Percentiles rank a stretch among this genome's conserved stretches.
Conservation (phyloP, 495 filamentous ascomycete genomes). For the Penicillium roqueforti region DNA sequence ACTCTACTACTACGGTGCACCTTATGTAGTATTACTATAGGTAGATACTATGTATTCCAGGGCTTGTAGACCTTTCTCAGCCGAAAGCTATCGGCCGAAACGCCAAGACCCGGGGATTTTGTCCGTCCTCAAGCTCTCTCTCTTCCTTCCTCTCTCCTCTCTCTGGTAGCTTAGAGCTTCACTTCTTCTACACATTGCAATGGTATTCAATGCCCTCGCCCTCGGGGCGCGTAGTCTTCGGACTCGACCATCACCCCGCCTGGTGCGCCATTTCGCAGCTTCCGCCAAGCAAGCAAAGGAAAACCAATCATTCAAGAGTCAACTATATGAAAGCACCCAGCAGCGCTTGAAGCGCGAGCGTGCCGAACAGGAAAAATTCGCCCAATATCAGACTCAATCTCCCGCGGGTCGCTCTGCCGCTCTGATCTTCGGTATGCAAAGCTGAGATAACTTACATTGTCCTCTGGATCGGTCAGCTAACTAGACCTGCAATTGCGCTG, state of each 20-base stretch:
- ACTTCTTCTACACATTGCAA: constrained; percentile 9
- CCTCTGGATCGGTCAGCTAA: neutral
- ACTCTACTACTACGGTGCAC: no score
- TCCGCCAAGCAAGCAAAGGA: constrained; percentile 25
- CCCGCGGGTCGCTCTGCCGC: constrained; percentile 54
- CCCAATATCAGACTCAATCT: constrained; percentile 50
- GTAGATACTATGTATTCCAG: no score
- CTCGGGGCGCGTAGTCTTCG: constrained; percentile 23
- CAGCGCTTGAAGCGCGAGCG: constrained; percentile 71
- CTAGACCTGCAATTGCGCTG: neutral
- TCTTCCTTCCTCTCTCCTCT: neutral
- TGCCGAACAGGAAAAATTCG: constrained; percentile 62
- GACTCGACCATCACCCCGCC: constrained; percentile 9
- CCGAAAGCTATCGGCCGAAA: neutral
- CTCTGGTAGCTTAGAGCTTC: neutral
- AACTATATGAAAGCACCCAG: constrained; percentile 81
- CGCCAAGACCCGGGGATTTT: constrained; percentile 4
- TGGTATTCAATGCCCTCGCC: constrained; percentile 18
- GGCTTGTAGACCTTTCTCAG: no score
- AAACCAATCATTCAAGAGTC: constrained; percentile 65
- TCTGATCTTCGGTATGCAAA: constrained; percentile 57
- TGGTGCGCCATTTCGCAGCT: constrained; percentile 23
- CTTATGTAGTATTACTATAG: no score
- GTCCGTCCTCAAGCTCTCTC: constrained; percentile 4
- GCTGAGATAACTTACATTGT: neutral